Conservation (phyloP, 805 yeast genomes). For the Phaffomyces thermotolerans region DNA sequence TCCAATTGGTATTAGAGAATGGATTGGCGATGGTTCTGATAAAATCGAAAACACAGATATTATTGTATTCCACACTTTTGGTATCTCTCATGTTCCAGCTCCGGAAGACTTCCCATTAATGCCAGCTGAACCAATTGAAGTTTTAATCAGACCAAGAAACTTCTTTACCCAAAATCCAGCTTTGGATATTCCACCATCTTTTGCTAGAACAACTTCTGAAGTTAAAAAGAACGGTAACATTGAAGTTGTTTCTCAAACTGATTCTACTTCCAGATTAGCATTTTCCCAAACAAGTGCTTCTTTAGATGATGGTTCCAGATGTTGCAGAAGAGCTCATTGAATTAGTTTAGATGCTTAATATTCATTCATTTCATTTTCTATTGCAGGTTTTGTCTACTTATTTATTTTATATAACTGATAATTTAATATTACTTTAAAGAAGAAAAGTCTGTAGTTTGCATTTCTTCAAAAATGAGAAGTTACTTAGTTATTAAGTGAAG, state of each 20-base stretch:
- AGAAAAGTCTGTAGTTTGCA: too few relatives aligned
- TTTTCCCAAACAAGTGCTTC: slow-evolving; percentile 25
- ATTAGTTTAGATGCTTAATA: background rate
- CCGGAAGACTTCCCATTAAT: slow-evolving; percentile 87
- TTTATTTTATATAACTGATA: too few relatives aligned
- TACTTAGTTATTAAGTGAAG: too few relatives aligned
- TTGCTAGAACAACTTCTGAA: slow-evolving; percentile 40
- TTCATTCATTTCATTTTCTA: background rate
- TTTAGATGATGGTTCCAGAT: slow-evolving; percentile 10
- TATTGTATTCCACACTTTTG: slow-evolving; percentile 74
- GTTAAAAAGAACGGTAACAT: slow-evolving; percentile 27
- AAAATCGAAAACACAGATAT: slow-evolving; percentile 61
- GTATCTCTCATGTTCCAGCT: slow-evolving; percentile 80
- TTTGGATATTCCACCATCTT: slow-evolving; percentile 65
- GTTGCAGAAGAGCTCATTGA: slow-evolving; percentile 13
- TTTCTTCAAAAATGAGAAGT: too few relatives aligned
- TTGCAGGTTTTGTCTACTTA: too few relatives aligned
- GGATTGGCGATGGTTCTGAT: slow-evolving; percentile 59
- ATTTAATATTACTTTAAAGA: too few relatives aligned
- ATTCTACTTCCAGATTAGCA: slow-evolving; percentile 46
- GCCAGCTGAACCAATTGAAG: slow-evolving; percentile 79
- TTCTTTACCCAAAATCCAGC: slow-evolving; percentile 75
- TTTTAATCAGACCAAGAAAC: slow-evolving; percentile 71
- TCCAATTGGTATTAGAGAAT: slow-evolving; percentile 54
- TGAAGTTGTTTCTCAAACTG: slow-evolving; percentile 37